phyloP scores from a whole-genome alignment of 2,329 filamentous ascomycete species.

The Aotearoamyces nothofagi region DNA sequence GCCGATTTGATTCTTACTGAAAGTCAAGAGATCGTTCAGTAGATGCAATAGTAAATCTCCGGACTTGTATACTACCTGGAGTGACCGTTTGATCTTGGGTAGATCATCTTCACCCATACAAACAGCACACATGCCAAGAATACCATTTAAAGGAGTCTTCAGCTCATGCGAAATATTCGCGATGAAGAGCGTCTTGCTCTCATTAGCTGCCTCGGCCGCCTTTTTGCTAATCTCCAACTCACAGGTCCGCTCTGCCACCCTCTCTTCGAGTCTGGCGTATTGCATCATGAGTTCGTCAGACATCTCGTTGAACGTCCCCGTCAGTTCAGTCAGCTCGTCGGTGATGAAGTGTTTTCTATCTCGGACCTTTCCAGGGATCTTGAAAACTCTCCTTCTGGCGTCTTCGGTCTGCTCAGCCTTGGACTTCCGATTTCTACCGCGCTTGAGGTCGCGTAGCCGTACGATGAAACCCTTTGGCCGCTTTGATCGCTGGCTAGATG shows the following conservation, averaged over 20 bases:
- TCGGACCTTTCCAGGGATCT: constrained; percentile 71
- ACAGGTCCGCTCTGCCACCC: constrained; percentile 67
- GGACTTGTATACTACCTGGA: constrained; percentile 81
- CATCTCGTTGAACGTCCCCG: constrained; percentile 84
- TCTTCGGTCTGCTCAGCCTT: constrained; percentile 25
- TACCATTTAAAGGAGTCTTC: constrained; percentile 90
- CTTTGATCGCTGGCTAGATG: constrained; percentile 17
- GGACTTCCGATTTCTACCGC: constrained; percentile 10
- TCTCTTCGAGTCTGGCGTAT: constrained; percentile 70
- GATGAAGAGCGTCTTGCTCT: constrained; percentile 95
- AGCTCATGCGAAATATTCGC: constrained; percentile 83
- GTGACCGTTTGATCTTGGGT: constrained; percentile 60
- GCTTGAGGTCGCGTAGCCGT: constrained; percentile 13
- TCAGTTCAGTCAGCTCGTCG: constrained; percentile 73
- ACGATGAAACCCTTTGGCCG: constrained; percentile 18
- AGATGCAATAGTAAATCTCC: constrained; percentile 74
- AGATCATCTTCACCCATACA: constrained; percentile 86
- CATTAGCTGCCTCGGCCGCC: constrained; percentile 85
- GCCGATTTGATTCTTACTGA: constrained; percentile 89
- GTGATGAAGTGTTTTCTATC: constrained; percentile 61
- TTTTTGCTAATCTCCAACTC: constrained; percentile 84
- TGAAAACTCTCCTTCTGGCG: constrained; percentile 37
- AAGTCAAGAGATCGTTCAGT: constrained; percentile 77
- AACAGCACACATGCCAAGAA: constrained; percentile 84
- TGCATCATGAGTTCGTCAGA: constrained; percentile 78